Base-by-base conservation (phyloP, 768 basidiomycete genomes). In the Plicaturopsis crispa region DNA sequence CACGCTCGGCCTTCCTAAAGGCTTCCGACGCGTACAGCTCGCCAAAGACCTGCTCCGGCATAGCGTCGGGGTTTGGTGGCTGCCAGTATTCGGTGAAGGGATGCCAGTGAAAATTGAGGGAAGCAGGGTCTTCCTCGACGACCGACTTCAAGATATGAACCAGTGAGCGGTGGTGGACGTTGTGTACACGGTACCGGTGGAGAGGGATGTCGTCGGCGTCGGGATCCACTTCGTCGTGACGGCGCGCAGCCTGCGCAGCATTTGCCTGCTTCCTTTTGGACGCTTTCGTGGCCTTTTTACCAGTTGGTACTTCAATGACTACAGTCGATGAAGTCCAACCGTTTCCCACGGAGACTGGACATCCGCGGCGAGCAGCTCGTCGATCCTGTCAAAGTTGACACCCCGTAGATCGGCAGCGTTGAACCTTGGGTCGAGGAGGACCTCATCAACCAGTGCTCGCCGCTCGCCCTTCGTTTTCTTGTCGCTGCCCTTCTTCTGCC, bases 51-150 rank as follows among this genome's bases (percentile, higher is more conserved):
- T 46, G 42, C 33, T 51, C 46, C 16, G 38, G 22, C 28, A 8
- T 24, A 18, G 26, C 28, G 19, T 23, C n/a, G 4, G 38, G 14
- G 17, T 47, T 35, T 7, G 42, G 43, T 4, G 48, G 40, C 2
- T 34, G 40, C 58, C 58, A 59, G 19, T 39, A 42, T 34, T 56
- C 50, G 23, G 52, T 41, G 33, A 47, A 59, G 2, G 52, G 54
- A 30, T 54, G 48, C 43, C 46, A 51, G 32, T 59, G 57, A 36
- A 56, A 59, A 4, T 43, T 47, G 2, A 34, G 17, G 2, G 47
- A 33, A 4, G 42, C 45, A 3, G 39, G 28, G 16, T 50, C 45
- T 19, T 41, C 31, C 13, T 31, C 14, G 24, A 43, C 32, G 10
- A 43, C 40, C 30, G 39, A 46, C 34, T 44, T 48, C 26, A 40